Evolutionary conservation across 2,329 filamentous ascomycete species (phyloP).

Genomic region (Penicillium sp.): DNA sequence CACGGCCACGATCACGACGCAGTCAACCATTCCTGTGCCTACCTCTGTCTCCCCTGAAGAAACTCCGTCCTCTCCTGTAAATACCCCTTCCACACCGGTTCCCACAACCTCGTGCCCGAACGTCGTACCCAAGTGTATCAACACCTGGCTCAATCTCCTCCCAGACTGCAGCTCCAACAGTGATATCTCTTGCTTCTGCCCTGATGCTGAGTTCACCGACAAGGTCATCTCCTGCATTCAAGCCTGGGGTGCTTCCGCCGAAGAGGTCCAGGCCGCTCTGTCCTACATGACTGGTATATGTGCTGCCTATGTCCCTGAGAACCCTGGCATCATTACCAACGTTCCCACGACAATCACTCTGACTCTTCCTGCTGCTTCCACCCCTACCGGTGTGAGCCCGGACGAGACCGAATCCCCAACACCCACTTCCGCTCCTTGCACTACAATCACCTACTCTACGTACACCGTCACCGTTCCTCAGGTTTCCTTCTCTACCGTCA

Average conservation of each 20-base stretch:
- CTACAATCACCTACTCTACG: conserved; percentile 48
- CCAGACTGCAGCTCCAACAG: conserved; percentile 83
- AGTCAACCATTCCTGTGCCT: conserved; percentile 26
- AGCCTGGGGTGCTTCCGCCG: conserved; percentile 71
- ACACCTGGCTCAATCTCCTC: conserved; percentile 77
- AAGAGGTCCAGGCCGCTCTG: conserved; percentile 72
- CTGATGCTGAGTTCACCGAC: conserved; percentile 73
- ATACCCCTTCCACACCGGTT: conserved; percentile 27
- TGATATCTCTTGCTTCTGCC: conserved; percentile 85
- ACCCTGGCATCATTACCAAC: conserved; percentile 84
- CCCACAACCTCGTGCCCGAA: conserved; percentile 59
- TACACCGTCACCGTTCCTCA: conserved; percentile 52
- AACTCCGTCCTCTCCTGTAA: conserved; percentile 16
- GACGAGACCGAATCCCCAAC: conserved; percentile 28
- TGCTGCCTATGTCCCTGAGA: conserved; percentile 71
- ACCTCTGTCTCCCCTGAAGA: conserved; percentile 13
- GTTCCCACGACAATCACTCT: conserved; percentile 66
- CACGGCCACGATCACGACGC: conserved; percentile 45
- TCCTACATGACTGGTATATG: conserved; percentile 92
- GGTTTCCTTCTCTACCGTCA: conserved; percentile 47
- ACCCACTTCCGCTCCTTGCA: conserved; percentile 36
- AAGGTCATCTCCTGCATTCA: conserved; percentile 82
- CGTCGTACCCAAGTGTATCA: conserved; percentile 84
- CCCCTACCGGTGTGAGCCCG: conserved; percentile 30
- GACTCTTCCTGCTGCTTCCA: conserved; percentile 52